Conservation (phyloP, 352 stramenopile genomes). For the Plasmopara viticola region DNA sequence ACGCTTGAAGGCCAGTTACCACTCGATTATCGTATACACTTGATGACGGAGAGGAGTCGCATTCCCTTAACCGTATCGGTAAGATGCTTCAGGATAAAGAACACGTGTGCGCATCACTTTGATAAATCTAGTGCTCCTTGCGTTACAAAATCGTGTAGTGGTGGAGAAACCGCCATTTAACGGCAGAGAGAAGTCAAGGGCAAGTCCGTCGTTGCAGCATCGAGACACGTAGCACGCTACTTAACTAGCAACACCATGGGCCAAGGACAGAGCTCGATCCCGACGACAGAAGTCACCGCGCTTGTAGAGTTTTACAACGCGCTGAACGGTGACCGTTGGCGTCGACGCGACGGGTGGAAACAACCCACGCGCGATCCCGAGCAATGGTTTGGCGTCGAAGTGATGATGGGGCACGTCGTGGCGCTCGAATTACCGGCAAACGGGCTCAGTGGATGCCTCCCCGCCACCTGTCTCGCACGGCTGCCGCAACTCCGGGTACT, state of each 20-base stretch:
- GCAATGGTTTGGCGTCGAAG: conserved; percentile 75
- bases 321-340: conserved; percentile 63
- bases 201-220: no score
- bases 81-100: no score
- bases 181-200: no score
- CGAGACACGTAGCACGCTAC: not conserved
- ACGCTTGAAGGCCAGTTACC: no score
- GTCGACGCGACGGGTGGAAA: conserved; percentile 70
- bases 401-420: conserved; percentile 63
- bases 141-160: no score
- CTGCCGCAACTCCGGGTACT: conserved; percentile 66
- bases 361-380: conserved; percentile 63
- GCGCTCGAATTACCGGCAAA: conserved; percentile 71
- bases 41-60: no score
- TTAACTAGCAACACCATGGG: conserved; percentile 33
- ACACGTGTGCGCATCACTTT: no score
- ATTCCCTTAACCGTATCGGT: no score
- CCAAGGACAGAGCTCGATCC: conserved; percentile 76
- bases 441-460: conserved; percentile 36
- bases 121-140: no score
- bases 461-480: conserved; percentile 33
- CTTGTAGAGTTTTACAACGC: conserved; percentile 71
- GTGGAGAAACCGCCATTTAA: no score
- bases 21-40: no score
- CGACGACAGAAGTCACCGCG: conserved; percentile 49